Evolutionary conservation across 1,284 basidiomycete genomes (phyloP), one percentile per base, ranked within the genome.

Genomic region (Cerrena zonata): DNA sequence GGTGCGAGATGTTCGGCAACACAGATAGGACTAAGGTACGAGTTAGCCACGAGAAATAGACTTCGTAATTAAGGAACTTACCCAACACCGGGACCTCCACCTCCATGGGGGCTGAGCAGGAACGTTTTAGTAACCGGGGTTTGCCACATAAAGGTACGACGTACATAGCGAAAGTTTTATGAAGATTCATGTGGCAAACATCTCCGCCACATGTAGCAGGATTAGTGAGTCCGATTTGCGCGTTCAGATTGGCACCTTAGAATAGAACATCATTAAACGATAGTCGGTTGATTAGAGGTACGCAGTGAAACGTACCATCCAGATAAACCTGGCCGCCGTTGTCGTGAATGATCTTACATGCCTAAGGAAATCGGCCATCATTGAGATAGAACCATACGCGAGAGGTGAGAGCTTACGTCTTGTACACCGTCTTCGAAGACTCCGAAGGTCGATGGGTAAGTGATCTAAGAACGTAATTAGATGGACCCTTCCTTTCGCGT

Each of bases 271-370:
- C 7, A 7, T 7, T 34, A 34, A 34, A 15, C 30, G 5, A 39
- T 24, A 37, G 13, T 45, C 21, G 23, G 5, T 19, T 24, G 30
- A n/a, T 5, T 22, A 38, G 61, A 22, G 56, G 23, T 47, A 42
- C n/a, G 48, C 22, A 27, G 25, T 49, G 37, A 40, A 15, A 56
- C 64, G 51, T 59, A 72, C 92, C 94, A 67, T 99, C 95, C 51
- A 99, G 76, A 70, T 98, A 99, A 37, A 99, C 96, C 66, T 99
- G 96, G 21, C 96, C 95, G 19, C 95, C 95, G 61, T 91, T 86
- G 53, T 93, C 82, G 66, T 99, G 96, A 45, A 97, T 89, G 61
- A 96, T 91, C 65, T 89, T 75, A 76, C 92, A 95, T 19, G 94
- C 95, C 76, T 88, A 53, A 4, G 30, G 25, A 26, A 45, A 39